A percentile compares a stretch with the other conserved stretches of the same genome.
phyloP scores from a whole-genome alignment of 257 asterid species.

The Solanum bulbocastanum region DNA sequence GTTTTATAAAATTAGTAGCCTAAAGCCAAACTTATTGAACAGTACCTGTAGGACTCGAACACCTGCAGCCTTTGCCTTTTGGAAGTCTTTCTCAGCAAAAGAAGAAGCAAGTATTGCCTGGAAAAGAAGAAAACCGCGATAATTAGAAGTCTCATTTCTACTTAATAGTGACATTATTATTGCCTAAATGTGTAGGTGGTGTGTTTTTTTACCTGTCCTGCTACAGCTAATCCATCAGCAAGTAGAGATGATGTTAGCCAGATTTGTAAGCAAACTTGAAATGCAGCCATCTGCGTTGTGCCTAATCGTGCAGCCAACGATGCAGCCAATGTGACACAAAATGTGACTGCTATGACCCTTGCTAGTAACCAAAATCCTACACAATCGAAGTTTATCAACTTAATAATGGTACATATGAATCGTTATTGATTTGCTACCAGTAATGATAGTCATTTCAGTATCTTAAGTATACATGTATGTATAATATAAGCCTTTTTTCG shows the following conservation, averaged over 20 bases:
- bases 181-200: not conserved
- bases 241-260: constrained; percentile 93
- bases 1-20: not conserved
- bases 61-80: constrained; percentile 72
- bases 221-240: constrained; percentile 97
- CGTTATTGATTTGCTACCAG: not conserved
- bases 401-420: not conserved
- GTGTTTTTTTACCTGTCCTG: constrained; percentile 68
- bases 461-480: not conserved
- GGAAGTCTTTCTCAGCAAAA: constrained; percentile 85
- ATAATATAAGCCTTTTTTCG: not conserved
- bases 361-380: constrained; percentile 60
- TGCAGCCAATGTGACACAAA: constrained; percentile 82
- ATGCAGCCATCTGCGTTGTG: constrained; percentile 83
- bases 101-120: constrained; percentile 96
- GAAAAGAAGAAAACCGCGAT: not conserved
- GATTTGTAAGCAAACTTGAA: constrained; percentile 84
- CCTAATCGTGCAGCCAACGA: constrained; percentile 91
- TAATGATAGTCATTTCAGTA: not conserved
- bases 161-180: not conserved
- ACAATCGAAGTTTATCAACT: not conserved
- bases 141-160: not conserved
- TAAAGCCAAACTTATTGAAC: not conserved
- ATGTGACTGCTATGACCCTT: constrained; percentile 80
- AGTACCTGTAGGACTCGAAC: constrained; percentile 75